Evolutionary conservation across 2,329 filamentous ascomycete species (phyloP), one percentile per base, ranked within the genome.

Genomic region (Fusarium clavum): DNA sequence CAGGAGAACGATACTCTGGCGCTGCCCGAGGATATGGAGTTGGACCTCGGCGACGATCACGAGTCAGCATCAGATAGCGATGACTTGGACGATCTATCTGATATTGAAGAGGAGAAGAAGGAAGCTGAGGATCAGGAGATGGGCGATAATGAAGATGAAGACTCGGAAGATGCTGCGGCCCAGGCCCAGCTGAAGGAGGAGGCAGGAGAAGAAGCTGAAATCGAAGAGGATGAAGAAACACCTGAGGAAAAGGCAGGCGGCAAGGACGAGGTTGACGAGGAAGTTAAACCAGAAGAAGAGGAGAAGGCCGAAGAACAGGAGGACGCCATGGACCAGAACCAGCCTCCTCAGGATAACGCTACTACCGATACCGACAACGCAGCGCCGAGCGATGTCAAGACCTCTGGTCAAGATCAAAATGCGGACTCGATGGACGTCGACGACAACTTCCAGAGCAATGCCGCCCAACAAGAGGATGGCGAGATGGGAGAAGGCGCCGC

Each of bases 21-120:
- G 47, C 84, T 97, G 24, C 94, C 94, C 0, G 94, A 97, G 44
- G 93, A 97, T 70, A 91, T 98, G 85, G 90, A 97, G 61, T 86
- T 98, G 78, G 89, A 94, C 69, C 86, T 96, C 58, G 91, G 95
- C 69, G 91, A 92, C 29, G 91, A 92, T 41, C 83, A 87, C 29
- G 84, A 86, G 20, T 87, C 87, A 7, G 83, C 81, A 8, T 84
- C 83, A 14, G 86, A 85, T 16, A 85, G 85, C 40, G 87, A 90
- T 67, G 84, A 86, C 20, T 77, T 91, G 51, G 87, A 90, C 60
- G 83, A 89, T 57, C 79, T 92, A 56, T 85, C 84, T 1, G 86
- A 88, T 49, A 79, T 81, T 44, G 84, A 87, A 55, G 84, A 87
- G 20, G 79, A 85, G 66, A 76, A 75, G 57, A 76, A 79, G 44